Conservation (phyloP, 257 asterid genomes). For the Oldenlandia corymbosa region DNA sequence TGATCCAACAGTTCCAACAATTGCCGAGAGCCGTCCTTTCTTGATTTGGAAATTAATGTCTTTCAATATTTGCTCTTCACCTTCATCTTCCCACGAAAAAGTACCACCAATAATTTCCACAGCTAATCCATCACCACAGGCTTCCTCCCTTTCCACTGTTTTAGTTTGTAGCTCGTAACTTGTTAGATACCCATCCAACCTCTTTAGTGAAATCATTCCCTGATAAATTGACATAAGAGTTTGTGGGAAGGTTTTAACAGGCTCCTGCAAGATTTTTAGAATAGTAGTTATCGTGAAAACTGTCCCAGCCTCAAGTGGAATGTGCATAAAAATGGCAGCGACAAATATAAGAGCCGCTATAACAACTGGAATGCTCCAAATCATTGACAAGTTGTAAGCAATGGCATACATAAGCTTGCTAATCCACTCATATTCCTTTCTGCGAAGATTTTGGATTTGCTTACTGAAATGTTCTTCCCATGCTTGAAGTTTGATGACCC, state of each 20-base stretch:
- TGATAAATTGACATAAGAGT: slow-evolving; percentile 49
- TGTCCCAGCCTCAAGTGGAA: slow-evolving; percentile 42
- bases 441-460: slow-evolving; percentile 39
- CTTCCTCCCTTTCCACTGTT: slow-evolving; percentile 42
- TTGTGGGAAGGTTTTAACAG: slow-evolving; percentile 56
- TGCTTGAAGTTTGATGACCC: slow-evolving; percentile 70
- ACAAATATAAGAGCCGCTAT: slow-evolving; percentile 46
- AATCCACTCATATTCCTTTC: slow-evolving; percentile 47
- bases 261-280: slow-evolving; percentile 62
- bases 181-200: slow-evolving; percentile 50
- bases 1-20: slow-evolving; percentile 82
- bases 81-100: slow-evolving; percentile 67
- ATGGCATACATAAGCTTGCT: slow-evolving; percentile 38
- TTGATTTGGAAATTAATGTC: slow-evolving; percentile 39
- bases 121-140: slow-evolving; percentile 27
- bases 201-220: slow-evolving; percentile 47
- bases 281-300: slow-evolving; percentile 60
- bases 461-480: slow-evolving; percentile 66
- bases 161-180: slow-evolving; percentile 42
- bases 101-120: slow-evolving; percentile 46
- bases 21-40: slow-evolving; percentile 73
- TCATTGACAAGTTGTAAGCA: slow-evolving; percentile 28
- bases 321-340: slow-evolving; percentile 26
- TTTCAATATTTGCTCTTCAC: slow-evolving; percentile 27
- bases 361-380: slow-evolving; percentile 46